Conservation (phyloP, 1,284 basidiomycete genomes). For the Moesziomyces parantarcticus region DNA sequence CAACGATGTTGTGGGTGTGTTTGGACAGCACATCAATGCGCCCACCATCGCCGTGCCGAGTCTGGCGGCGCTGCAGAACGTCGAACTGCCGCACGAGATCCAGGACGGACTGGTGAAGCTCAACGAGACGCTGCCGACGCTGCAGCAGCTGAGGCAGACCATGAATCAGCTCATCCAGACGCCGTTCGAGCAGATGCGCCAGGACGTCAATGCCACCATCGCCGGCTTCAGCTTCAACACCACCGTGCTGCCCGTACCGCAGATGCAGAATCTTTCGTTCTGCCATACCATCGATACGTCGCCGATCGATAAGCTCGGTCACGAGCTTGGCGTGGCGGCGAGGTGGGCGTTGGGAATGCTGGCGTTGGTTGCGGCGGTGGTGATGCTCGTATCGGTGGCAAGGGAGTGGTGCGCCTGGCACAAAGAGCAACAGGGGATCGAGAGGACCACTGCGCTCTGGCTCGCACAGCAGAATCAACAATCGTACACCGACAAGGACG, state of each 20-base stretch:
- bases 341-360: constrained; percentile 34
- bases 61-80: constrained; percentile 78
- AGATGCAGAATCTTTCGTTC: constrained; percentile 36
- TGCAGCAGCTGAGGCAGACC: constrained; percentile 79
- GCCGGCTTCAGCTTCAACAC: constrained; percentile 42
- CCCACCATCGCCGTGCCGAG: constrained; percentile 35
- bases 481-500: not conserved
- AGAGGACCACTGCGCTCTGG: constrained; percentile 40
- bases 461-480: constrained; percentile 12
- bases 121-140: constrained; percentile 82
- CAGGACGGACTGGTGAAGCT: constrained; percentile 78
- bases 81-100: constrained; percentile 84
- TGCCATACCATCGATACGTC: constrained; percentile 48
- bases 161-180: constrained; percentile 72
- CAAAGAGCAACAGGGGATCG: constrained; percentile 34
- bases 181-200: constrained; percentile 53
- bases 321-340: constrained; percentile 29
- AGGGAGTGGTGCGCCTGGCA: constrained; percentile 54
- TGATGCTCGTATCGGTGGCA: constrained; percentile 27
- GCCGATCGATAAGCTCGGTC: constrained; percentile 46
- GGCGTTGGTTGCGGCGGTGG: constrained; percentile 22
- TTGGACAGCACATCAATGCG: constrained; percentile 39
- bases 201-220: constrained; percentile 50
- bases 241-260: constrained; percentile 40
- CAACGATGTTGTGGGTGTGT: constrained; percentile 49